Evolutionary conservation across 2,329 filamentous ascomycete genomes (phyloP), one percentile per base, ranked within the genome.

Genomic region (Epichloe sp.): DNA sequence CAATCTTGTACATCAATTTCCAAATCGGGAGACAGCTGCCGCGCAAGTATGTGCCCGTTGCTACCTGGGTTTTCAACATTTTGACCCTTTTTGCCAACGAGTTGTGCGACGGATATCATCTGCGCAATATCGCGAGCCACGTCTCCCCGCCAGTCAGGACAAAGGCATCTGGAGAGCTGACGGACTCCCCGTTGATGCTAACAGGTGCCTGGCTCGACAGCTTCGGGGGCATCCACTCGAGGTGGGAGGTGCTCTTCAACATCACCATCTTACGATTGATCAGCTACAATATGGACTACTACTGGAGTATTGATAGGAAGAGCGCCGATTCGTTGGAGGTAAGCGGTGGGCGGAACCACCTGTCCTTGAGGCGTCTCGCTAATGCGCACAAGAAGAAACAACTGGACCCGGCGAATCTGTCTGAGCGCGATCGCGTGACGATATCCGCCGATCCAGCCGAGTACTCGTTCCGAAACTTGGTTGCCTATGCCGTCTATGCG

Each of bases 241-340:
- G 91, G 53, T 98, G 93, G 93, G 88, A 97, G 65, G 83, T 98
- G n/a, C 76, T 96, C 5, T 98, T 98, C 76, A 98, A 98, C 62
- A 81, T 98, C 55, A 96, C 91, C 3, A 84, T 97, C 26, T 72
- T 98, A 51, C 83, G 93, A 5, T 74, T 97, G 46, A 89, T 98
- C 60, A 96, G 91, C 65, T 98, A 95, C 76, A 97, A 97, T 65
- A 68, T 98, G 63, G 93, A 98, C 68, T 90, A 95, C 65, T 91
- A 95, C 65, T 98, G 93, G 91, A 93, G 87, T 60, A 67, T 86
- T 3, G 81, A 86, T 56, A 75, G 79, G 53, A 71, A 77, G 40
- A 69, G 68, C 54, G 72, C 77, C 31, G 90, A 80, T 60, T 76
- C 85, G 8, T 67, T 95, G 42, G 91, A 97, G 83, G 93, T 97